Evolutionary conservation across 805 yeast species (phyloP).

Genomic region (Candida caryicola): DNA sequence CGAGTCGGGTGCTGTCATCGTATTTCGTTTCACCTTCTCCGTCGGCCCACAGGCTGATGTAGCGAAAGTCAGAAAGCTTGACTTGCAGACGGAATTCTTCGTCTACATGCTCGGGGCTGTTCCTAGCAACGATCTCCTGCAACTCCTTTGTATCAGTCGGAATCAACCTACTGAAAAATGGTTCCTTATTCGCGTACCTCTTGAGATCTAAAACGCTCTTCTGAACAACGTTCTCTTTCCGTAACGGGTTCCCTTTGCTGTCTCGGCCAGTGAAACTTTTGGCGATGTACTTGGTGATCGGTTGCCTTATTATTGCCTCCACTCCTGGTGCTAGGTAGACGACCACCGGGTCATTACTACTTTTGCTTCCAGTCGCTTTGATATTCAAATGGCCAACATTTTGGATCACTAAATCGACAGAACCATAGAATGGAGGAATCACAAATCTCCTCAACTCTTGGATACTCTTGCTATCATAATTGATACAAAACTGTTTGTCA

Average conservation of each 20-base stretch:
- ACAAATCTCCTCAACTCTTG: constrained; percentile 37
- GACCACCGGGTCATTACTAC: constrained; percentile 25
- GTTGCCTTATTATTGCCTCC: constrained; percentile 52
- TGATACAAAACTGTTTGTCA: constrained; percentile 15
- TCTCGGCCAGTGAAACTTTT: constrained; percentile 34
- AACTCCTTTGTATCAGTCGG: constrained; percentile 3
- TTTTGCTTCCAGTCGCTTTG: constrained; percentile 52
- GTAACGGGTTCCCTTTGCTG: constrained; percentile 18
- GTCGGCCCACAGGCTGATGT: constrained; percentile 7
- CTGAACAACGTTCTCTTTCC: constrained; percentile 20
- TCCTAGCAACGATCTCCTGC: constrained; percentile 1
- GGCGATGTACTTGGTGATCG: constrained; percentile 42
- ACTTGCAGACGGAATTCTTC: not conserved
- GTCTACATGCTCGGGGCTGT: not conserved
- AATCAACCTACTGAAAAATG: constrained; percentile 12
- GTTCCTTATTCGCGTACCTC: constrained; percentile 17
- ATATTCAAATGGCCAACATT: constrained; percentile 63
- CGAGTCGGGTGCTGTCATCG: constrained; percentile 2
- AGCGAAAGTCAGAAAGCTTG: constrained; percentile 1
- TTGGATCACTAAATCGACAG: constrained; percentile 61
- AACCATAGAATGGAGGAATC: constrained; percentile 70
- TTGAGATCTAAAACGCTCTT: constrained; percentile 19
- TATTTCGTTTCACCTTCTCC: not conserved
- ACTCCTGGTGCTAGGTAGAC: constrained; percentile 56
- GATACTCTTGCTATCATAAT: constrained; percentile 20